Evolutionary conservation across 768 basidiomycete genomes (phyloP), one percentile per base, ranked within the genome.

Genomic region (Butyriboletus loyo): DNA sequence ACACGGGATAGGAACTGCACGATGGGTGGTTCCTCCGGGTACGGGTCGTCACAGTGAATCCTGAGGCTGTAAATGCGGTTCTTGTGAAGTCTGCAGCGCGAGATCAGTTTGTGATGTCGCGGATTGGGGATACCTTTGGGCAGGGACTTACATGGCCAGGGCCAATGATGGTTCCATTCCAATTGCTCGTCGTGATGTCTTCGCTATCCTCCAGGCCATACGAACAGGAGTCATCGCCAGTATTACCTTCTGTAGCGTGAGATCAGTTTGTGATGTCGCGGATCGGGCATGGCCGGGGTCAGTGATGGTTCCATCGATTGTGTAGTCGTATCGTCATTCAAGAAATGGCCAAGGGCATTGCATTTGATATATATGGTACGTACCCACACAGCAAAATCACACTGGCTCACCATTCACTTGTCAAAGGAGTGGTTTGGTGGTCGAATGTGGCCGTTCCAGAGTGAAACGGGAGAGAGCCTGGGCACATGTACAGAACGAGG

Each of bases 101-200:
- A 44, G 60, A 59, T 63, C 43, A 62, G 56, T 25, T 15, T 21
- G 17, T 56, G 56, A 57, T 59, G 48, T 39, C 52, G 25, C 46
- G 37, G 56, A 49, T 57, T 51, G 49, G 49, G 38, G 48, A 19
- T 19, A 32, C 25, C 39, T 9, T 41, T 32, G 21, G 27, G 27
- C 8, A 32, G n/a, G 21, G 19, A 77, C 90, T 55, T 70, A 95
- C 93, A 73, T 99, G 95, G 46, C 95, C 95, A 30, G 97, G 97
- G 9, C 97, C 97, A 56, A 99, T 92, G 76, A 99, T 95, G 21
- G 97, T 99, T 46, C 97, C 96, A 66, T 97, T 98, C 97, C 97
- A 99, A 70, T 92, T 80, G 74, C 83, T 88, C 95, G 98, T 98
- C 77, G 91, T 77, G 76, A 96, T 88, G 79, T 98, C 97, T 68